Percentiles rank a stretch among this genome's conserved stretches.
These are phyloP conservation scores for Cryptococcus sp. DNA, from an alignment of 1,284 basidiomycete genomes.

Conservation along the genomic window DNA sequence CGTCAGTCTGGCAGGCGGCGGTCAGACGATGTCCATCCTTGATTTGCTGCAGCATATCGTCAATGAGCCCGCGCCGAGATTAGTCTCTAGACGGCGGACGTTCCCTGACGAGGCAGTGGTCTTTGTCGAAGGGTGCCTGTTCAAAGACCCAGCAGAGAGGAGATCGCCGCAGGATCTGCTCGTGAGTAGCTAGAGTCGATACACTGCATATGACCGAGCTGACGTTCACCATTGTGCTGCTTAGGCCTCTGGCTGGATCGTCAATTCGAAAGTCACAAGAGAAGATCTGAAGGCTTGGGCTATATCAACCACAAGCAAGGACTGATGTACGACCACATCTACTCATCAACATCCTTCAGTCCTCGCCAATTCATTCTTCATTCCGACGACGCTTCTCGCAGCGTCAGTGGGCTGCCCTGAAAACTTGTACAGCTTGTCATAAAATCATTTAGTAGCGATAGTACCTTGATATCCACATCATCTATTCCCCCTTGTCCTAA, in stretches of 20 bases:
- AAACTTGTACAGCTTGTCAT: too few species aligned
- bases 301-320: slow-evolving; percentile 5
- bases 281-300: slow-evolving; percentile 42
- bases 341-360: not conserved
- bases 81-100: slow-evolving; percentile 58
- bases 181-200: slow-evolving; percentile 49
- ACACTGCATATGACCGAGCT: not conserved
- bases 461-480: too few species aligned
- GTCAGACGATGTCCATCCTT: slow-evolving; percentile 94
- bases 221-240: not conserved
- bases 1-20: slow-evolving; percentile 76
- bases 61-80: slow-evolving; percentile 85
- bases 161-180: slow-evolving; percentile 79
- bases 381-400: too few species aligned
- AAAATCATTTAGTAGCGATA: too few species aligned
- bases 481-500: too few species aligned
- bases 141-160: slow-evolving; percentile 76
- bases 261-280: slow-evolving; percentile 34
- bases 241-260: slow-evolving; percentile 46
- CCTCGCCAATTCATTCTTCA: not conserved
- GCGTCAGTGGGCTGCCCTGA: too few species aligned
- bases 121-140: slow-evolving; percentile 79
- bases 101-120: slow-evolving; percentile 71
- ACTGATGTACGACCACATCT: not conserved
- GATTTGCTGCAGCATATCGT: slow-evolving; percentile 97